phyloP scores from a whole-genome alignment of 2,329 filamentous ascomycete genomes.

The Mycocentrospora acerina region DNA sequence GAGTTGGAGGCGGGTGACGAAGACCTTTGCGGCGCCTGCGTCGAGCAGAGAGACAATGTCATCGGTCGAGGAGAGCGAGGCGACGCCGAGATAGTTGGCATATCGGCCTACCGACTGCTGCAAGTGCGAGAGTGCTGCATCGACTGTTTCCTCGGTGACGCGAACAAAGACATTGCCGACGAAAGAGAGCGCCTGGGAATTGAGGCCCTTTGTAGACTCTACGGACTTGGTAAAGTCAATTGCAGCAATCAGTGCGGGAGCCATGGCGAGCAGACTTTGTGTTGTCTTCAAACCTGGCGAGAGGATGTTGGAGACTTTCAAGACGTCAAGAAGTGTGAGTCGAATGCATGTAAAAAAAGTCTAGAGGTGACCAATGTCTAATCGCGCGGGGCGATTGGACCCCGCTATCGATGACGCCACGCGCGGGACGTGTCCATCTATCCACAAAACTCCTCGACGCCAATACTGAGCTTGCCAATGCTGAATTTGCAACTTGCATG shows the following conservation, averaged over 20 bases:
- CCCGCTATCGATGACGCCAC: neutral
- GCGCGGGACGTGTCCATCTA: neutral
- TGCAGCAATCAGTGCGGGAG: constrained; percentile 50
- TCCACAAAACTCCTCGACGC: no score
- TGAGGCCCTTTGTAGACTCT: constrained; percentile 52
- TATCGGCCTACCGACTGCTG: constrained; percentile 58
- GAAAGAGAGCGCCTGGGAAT: constrained; percentile 56
- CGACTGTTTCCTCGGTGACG: constrained; percentile 51
- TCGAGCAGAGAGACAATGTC: constrained; percentile 82
- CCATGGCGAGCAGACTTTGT: constrained; percentile 35
- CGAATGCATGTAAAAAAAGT: constrained; percentile 2
- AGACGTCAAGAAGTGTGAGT: constrained; percentile 7
- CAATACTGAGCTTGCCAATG: no score
- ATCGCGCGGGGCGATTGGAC: neutral
- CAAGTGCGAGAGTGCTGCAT: constrained; percentile 55
- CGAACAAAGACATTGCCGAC: constrained; percentile 60
- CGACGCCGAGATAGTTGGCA: constrained; percentile 74
- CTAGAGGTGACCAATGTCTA: neutral
- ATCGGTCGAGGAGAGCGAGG: constrained; percentile 65
- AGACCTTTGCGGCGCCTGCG: constrained; percentile 79
- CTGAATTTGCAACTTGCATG: no score
- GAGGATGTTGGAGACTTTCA: neutral
- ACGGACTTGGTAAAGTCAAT: constrained; percentile 50
- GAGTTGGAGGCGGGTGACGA: constrained; percentile 73
- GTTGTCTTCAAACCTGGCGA: neutral